Evolutionary conservation across 768 basidiomycete species (phyloP).

Genomic region (Collybia sp.): DNA sequence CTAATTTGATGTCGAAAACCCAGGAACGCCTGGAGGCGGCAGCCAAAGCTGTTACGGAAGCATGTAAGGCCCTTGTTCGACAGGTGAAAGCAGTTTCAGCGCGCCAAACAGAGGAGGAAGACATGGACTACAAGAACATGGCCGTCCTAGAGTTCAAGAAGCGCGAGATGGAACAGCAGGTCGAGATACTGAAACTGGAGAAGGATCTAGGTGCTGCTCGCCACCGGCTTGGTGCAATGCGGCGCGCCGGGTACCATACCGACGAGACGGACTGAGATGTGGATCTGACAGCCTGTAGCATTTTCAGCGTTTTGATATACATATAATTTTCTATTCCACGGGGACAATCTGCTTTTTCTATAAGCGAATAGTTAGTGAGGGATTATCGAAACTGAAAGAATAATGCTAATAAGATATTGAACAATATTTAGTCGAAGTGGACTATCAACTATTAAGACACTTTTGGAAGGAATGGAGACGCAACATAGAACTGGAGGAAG

Average conservation of each 20-base stretch:
- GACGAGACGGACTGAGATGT: constrained; percentile 61
- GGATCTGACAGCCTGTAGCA: too few species aligned
- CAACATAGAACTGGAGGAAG: constrained; percentile 13
- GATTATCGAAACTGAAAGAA: constrained; percentile 2
- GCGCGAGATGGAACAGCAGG: constrained; percentile 98
- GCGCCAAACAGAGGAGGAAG: constrained; percentile 73
- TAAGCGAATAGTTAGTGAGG: constrained; percentile 16
- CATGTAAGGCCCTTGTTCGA: constrained; percentile 92
- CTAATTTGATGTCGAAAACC: constrained; percentile 97
- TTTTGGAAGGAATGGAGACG: constrained; percentile 12
- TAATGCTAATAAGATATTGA: background rate
- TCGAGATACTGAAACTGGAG: constrained; percentile 95
- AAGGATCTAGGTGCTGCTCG: constrained; percentile 90
- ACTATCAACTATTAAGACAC: constrained; percentile 10
- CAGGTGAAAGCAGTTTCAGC: constrained; percentile 96
- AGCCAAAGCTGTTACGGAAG: constrained; percentile 96
- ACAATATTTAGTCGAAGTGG: background rate
- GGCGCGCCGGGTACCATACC: constrained; percentile 86
- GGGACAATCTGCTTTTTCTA: constrained; percentile 6
- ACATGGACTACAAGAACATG: constrained; percentile 90
- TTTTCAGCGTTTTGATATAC: constrained; percentile 10
- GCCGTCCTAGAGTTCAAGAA: constrained; percentile 94
- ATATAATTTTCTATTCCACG: constrained; percentile 9
- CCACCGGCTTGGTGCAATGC: constrained; percentile 78
- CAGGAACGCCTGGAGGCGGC: constrained; percentile 95